These are phyloP conservation scores for barrel medic (Medicago truncatula) DNA, from an alignment of 306 rosid genomes.

Conservation along the genomic window DNA sequence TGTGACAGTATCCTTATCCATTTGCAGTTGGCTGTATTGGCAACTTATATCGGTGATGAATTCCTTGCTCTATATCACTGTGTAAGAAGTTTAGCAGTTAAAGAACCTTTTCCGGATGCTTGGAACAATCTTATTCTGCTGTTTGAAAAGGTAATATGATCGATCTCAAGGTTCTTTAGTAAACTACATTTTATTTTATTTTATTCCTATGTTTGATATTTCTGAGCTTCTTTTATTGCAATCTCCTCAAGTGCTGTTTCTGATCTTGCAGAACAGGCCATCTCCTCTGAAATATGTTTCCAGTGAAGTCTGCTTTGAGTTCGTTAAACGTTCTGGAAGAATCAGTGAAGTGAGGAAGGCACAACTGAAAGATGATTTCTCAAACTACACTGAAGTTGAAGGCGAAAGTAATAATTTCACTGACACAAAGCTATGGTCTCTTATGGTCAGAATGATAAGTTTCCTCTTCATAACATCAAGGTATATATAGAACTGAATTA, in stretches of 20 bases:
- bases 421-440: slow-evolving; percentile 67
- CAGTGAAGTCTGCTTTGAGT: slow-evolving; percentile 51
- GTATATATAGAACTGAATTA: slow-evolving; percentile 49
- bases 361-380: slow-evolving; percentile 41
- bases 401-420: slow-evolving; percentile 38
- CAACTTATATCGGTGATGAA: slow-evolving; percentile 86
- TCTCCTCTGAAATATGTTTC: slow-evolving; percentile 54
- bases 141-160: slow-evolving; percentile 77
- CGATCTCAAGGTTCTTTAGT: slow-evolving; percentile 19
- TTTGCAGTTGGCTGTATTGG: slow-evolving; percentile 92
- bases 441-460: slow-evolving; percentile 69
- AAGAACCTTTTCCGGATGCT: slow-evolving; percentile 96
- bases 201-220: slow-evolving; percentile 6
- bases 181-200: slow-evolving; percentile 8
- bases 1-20: slow-evolving; percentile 32
- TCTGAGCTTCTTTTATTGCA: slow-evolving; percentile 30
- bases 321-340: slow-evolving; percentile 54
- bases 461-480: slow-evolving; percentile 81
- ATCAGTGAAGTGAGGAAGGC: slow-evolving; percentile 37
- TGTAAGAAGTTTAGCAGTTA: slow-evolving; percentile 86
- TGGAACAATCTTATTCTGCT: slow-evolving; percentile 77
- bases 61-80: slow-evolving; percentile 96
- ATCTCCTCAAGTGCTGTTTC: slow-evolving; percentile 47
- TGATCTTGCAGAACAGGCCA: slow-evolving; percentile 81
- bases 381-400: slow-evolving; percentile 41